A percentile compares a stretch with the other conserved stretches of the same genome.
Conservation (phyloP, 2,329 filamentous ascomycete genomes). For the Aspergillus transmontanensis region DNA sequence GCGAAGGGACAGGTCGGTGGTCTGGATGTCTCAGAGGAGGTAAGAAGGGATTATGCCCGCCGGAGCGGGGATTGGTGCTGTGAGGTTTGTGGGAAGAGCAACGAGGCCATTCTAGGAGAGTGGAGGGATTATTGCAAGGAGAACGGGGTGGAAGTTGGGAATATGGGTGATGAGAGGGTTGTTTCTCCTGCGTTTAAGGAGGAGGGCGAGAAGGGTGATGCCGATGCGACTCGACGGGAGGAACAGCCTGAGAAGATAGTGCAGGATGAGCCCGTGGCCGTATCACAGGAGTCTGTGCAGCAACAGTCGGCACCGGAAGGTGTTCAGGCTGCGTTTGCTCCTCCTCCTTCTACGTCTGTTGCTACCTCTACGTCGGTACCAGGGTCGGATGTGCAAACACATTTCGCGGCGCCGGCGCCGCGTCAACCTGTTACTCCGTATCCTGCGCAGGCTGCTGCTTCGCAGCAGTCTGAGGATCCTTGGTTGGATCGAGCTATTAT, state of each 20-base stretch:
- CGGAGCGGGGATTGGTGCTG: constrained; percentile 71
- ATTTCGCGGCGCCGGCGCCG: not conserved
- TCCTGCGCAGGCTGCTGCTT: not conserved
- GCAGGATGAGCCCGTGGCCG: not conserved
- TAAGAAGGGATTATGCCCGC: constrained; percentile 69
- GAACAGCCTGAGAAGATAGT: not conserved
- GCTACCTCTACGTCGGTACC: constrained; percentile 4
- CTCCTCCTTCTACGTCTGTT: not conserved
- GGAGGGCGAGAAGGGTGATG: constrained; percentile 17
- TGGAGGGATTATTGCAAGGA: constrained; percentile 60
- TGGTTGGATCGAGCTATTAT: constrained; percentile 85
- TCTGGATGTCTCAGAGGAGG: constrained; percentile 71
- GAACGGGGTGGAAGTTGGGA: constrained; percentile 33
- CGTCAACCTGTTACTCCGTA: not conserved
- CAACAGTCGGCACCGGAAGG: not conserved
- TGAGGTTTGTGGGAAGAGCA: constrained; percentile 60
- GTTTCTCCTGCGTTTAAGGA: constrained; percentile 26
- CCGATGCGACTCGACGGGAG: not conserved
- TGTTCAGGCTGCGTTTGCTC: not conserved
- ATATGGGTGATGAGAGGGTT: constrained; percentile 52
- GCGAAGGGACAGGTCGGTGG: constrained; percentile 87
- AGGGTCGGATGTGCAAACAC: not conserved
- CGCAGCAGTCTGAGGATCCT: constrained; percentile 52
- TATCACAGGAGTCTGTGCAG: not conserved
- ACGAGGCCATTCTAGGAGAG: constrained; percentile 73